Conservation (phyloP, 352 stramenopile genomes). For the Globisporangium paroecandrum region DNA sequence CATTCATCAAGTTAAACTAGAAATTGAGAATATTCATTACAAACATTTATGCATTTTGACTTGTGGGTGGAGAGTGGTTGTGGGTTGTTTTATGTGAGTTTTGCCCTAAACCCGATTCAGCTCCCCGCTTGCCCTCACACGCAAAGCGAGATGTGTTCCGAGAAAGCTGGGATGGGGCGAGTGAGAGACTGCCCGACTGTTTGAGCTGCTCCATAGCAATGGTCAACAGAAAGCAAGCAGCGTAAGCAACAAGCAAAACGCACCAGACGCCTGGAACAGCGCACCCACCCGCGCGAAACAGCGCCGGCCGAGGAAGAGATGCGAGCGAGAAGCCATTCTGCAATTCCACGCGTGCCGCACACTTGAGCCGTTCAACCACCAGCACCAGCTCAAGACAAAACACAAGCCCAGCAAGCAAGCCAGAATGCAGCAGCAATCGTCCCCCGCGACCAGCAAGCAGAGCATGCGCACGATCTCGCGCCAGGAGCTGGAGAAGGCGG, state of each 20-base stretch:
- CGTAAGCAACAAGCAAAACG: not conserved
- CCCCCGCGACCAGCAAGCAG: conserved; percentile 3
- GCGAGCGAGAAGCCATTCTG: conserved; percentile 8
- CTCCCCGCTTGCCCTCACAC: not conserved
- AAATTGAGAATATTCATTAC: not conserved
- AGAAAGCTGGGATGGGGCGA: not conserved
- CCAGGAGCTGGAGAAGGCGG: conserved; percentile 19
- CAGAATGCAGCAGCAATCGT: conserved; percentile 6
- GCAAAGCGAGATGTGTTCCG: not conserved
- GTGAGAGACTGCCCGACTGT: not conserved
- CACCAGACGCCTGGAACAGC: not conserved
- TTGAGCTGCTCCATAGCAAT: not conserved
- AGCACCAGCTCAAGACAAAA: not conserved
- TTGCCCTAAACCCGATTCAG: not conserved
- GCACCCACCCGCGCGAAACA: not conserved
- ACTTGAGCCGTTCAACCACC: not conserved
- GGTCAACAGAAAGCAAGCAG: not conserved
- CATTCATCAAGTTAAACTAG: not conserved
- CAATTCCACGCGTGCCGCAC: not conserved
- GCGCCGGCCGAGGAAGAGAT: not conserved
- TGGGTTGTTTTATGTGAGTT: not conserved
- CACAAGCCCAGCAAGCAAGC: not conserved
- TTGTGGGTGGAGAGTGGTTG: not conserved
- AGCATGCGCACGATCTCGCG: conserved; percentile 19
- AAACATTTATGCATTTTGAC: not conserved